Base-by-base conservation (phyloP, 2,329 filamentous ascomycete species). In the Penicillium vulpinum region DNA sequence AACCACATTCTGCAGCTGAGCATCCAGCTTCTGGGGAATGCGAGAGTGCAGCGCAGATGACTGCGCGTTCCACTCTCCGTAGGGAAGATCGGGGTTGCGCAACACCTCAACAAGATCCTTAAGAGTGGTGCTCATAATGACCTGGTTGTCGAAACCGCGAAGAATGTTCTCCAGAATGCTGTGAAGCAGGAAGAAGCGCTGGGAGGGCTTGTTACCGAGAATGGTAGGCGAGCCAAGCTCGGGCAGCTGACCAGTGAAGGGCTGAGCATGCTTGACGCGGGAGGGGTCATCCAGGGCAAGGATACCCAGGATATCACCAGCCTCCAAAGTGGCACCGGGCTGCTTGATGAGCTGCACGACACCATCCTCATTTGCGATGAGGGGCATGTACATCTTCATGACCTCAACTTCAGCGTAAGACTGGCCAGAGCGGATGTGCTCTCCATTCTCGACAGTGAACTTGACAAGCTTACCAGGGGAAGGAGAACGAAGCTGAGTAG, bases 351-450 rank as follows among this genome's bases (percentile, higher is more conserved):
- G 85, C 80, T 97, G 94, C 55, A 99, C 93, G 53, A 96, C 85
- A 81, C 94, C 94, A 68, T 96, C 94, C 76, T 99, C 94, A 73
- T 92, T 89, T 3, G 94, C 90, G 60, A 99, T 85, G 54, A 99
- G 83, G 70, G 94, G 94, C 94, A 99, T 99, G 84, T 97, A 97
- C 94, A 99, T 99, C 85, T 99, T 99, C 94, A 99, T 99, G 78
- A 99, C 94, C 79, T 99, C 94, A 39, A 99, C 93, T 77, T 99
- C 94, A 54, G 94, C 94, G 71, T 92, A 99, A 33, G 93, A 83
- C 76, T 97, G 90, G 56, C 93, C 93, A 67, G 95, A 91, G 76
- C 86, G 88, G 76, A 99, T 87, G 74, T 99, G 94, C 66, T 92
- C 85, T 59, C 94, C 94, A 70, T 96, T 97, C 76, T 97, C 94